Base-by-base conservation (phyloP, 768 basidiomycete species). In the Auricularia heimuer region DNA sequence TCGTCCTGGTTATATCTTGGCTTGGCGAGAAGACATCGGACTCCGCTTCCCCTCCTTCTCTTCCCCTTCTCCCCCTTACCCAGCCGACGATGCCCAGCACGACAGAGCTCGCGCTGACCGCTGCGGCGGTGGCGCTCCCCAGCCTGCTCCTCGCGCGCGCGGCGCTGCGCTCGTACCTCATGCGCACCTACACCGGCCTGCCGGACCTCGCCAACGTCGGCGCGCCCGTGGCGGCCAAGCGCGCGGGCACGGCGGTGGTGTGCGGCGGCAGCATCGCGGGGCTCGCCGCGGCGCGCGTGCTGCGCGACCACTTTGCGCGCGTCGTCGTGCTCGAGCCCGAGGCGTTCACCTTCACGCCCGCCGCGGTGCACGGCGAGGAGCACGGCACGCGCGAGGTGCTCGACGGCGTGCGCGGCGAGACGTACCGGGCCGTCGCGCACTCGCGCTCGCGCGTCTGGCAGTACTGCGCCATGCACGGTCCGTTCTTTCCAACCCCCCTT, bases 301-400 rank as follows among this genome's bases (percentile, higher is more conserved):
- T 69, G 54, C 37, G 66, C 8, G 42, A 63, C 45, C 68, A 70
- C 62, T 70, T 65, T 61, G 63, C 65, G 34, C 64, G 60, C 24
- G 69, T 70, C 36, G 29, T 69, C 29, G 58, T 70, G 21, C 33
- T 70, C 42, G 69, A 70, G 29, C 62, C 69, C 34, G 69, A 70
- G 16, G 60, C 58, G 42, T 65, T 63, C 56, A 54, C 63, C 8
- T 60, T 60, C 56, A 60, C 56, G 14, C 56, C 56, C 34, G 56
- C 24, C 6, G 56, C 21, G 0, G 29, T 7, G 1, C 0, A 14
- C 0, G 11, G 16, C 24, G 14, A 24, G 24, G 4, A 2, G 29
- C 1, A 60, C 56, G 34, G 29, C 24, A 33, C 56, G 29, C 21
- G 56, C 24, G 24, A 14, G 16, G 56, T 35, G 56, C 14, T 34